These are phyloP conservation scores for Hanseniaspora meyeri DNA, from an alignment of 805 yeast genomes.

Conservation along the genomic window DNA sequence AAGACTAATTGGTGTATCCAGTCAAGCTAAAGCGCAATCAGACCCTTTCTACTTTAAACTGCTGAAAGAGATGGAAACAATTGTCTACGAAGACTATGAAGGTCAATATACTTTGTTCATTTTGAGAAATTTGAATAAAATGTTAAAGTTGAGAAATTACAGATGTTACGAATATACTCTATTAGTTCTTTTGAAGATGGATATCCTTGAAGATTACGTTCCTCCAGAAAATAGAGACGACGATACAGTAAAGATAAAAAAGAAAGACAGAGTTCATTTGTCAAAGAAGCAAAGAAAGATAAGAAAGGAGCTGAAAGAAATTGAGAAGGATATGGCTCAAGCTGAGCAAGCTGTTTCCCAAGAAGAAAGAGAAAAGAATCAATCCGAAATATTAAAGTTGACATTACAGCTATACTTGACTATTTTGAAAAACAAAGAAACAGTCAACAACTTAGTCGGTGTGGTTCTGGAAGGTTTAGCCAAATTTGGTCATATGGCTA, in stretches of 20 bases:
- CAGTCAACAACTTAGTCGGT: constrained; percentile 59
- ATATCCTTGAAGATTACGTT: constrained; percentile 57
- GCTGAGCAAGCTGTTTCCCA: constrained; percentile 83
- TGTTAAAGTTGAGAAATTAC: constrained; percentile 59
- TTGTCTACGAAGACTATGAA: constrained; percentile 66
- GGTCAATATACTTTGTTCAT: constrained; percentile 74
- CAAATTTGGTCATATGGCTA: constrained; percentile 81
- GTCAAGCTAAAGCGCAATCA: constrained; percentile 36
- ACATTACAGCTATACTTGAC: constrained; percentile 66
- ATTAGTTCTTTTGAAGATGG: constrained; percentile 56
- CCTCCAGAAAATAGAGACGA: constrained; percentile 44
- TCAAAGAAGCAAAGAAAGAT: constrained; percentile 83
- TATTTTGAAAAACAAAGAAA: constrained; percentile 42
- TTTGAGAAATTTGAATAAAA: constrained; percentile 53
- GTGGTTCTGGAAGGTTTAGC: constrained; percentile 86
- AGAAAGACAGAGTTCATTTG: constrained; percentile 81
- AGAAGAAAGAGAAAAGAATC: constrained; percentile 75
- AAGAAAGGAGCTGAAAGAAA: constrained; percentile 71
- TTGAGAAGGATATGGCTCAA: constrained; percentile 75
- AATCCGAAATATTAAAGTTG: constrained; percentile 68
- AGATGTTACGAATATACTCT: constrained; percentile 75
- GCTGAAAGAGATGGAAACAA: constrained; percentile 50
- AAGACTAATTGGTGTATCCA: constrained; percentile 36
- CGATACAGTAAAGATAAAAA: constrained; percentile 43
- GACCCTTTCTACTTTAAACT: constrained; percentile 44